phyloP scores from a whole-genome alignment of 805 yeast species.

The Nakazawaea molendinolei region DNA sequence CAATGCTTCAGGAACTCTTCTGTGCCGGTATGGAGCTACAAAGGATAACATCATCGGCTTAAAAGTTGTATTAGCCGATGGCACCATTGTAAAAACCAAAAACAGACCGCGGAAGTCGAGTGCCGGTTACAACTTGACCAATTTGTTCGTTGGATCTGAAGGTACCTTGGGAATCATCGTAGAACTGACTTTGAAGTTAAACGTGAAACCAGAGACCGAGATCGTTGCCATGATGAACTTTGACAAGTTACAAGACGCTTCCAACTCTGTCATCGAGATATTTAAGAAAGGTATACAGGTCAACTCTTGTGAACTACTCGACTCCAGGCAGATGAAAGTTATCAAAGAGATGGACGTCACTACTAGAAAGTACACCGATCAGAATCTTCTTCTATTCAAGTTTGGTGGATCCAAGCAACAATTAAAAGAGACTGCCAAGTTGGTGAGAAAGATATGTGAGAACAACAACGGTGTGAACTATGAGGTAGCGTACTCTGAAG shows the following conservation, averaged over 20 bases:
- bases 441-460: slow-evolving; percentile 45
- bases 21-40: slow-evolving; percentile 75
- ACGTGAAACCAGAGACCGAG: slow-evolving; percentile 59
- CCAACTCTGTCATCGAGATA: slow-evolving; percentile 57
- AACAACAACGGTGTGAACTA: slow-evolving; percentile 50
- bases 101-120: slow-evolving; percentile 71
- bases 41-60: slow-evolving; percentile 62
- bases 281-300: slow-evolving; percentile 58
- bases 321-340: slow-evolving; percentile 63
- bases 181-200: slow-evolving; percentile 66
- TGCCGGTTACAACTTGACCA: slow-evolving; percentile 75
- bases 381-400: slow-evolving; percentile 47
- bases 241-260: slow-evolving; percentile 62
- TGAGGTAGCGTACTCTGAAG: slow-evolving; percentile 54
- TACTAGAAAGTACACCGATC: slow-evolving; percentile 23
- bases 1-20: slow-evolving; percentile 77
- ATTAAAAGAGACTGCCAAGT: slow-evolving; percentile 35
- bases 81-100: slow-evolving; percentile 67
- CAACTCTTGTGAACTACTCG: slow-evolving; percentile 72
- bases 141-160: slow-evolving; percentile 70
- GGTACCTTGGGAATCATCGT: slow-evolving; percentile 78
- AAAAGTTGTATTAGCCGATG: slow-evolving; percentile 77
- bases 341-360: slow-evolving; percentile 46
- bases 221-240: slow-evolving; percentile 66
- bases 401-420: slow-evolving; percentile 42